phyloP scores from a whole-genome alignment of 441 rosid species.

The Kokia cookei region DNA sequence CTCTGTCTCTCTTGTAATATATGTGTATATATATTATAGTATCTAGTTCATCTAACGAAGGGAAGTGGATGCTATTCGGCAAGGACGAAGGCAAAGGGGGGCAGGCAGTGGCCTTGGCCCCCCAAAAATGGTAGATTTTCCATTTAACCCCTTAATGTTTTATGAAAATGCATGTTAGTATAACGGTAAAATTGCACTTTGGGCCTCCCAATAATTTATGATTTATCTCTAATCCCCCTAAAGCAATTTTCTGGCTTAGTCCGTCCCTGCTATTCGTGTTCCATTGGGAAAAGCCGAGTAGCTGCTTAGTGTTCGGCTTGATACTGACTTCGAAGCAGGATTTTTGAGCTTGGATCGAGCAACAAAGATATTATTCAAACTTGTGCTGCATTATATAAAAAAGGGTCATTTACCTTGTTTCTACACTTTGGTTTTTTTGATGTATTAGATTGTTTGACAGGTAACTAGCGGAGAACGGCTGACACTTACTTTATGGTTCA shows the following conservation, averaged over 20 bases:
- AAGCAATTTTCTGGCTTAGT: too few species aligned
- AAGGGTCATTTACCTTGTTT: not conserved
- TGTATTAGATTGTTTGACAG: conserved; percentile 28
- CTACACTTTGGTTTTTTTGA: not conserved
- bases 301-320: not conserved
- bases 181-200: too few species aligned
- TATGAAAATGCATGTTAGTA: too few species aligned
- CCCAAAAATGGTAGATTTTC: too few species aligned
- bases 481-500: conserved; percentile 87
- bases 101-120: too few species aligned
- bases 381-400: not conserved
- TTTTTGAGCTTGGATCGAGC: not conserved
- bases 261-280: not conserved
- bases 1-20: not conserved
- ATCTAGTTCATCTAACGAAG: not conserved
- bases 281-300: not conserved
- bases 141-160: too few species aligned
- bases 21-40: not conserved
- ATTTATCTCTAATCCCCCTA: too few species aligned
- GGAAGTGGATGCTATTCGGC: not conserved
- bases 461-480: conserved; percentile 77
- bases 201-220: too few species aligned
- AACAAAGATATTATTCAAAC: not conserved
- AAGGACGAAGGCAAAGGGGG: too few species aligned
- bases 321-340: not conserved